phyloP scores from a whole-genome alignment of 805 yeast species.

The Zygosaccharomyces gambellarensis region DNA sequence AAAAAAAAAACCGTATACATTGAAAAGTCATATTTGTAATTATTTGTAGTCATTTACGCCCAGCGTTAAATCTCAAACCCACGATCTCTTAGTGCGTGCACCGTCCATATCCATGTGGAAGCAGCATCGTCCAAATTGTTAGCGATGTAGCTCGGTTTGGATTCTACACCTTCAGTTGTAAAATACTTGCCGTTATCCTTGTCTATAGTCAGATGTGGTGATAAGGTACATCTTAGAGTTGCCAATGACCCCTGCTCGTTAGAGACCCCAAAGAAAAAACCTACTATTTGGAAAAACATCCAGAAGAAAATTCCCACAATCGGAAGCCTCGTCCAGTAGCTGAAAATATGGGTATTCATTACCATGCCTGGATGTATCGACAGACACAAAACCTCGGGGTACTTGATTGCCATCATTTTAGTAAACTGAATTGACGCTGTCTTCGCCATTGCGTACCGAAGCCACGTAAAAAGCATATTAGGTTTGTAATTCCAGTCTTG shows the following conservation, averaged over 20 bases:
- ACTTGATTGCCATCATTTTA: conserved; percentile 55
- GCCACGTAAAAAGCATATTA: conserved; percentile 66
- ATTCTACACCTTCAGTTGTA: conserved; percentile 53
- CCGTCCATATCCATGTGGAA: conserved; percentile 77
- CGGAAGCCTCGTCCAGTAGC: conserved; percentile 75
- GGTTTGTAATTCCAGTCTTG: conserved; percentile 52
- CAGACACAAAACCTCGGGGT: conserved; percentile 59
- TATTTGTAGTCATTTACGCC: not conserved
- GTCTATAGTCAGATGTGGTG: conserved; percentile 44
- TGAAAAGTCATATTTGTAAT: not conserved
- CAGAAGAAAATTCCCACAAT: conserved; percentile 71
- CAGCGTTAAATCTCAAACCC: conserved; percentile 35
- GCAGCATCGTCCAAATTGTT: conserved; percentile 55
- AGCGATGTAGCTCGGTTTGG: conserved; percentile 56
- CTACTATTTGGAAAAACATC: conserved; percentile 65
- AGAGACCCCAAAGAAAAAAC: conserved; percentile 63
- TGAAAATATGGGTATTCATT: conserved; percentile 72
- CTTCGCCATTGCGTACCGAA: conserved; percentile 73
- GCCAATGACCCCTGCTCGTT: conserved; percentile 68
- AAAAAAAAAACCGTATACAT: not conserved
- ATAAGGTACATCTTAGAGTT: conserved; percentile 57
- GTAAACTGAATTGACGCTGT: conserved; percentile 72
- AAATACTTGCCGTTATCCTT: conserved; percentile 67
- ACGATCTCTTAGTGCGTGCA: conserved; percentile 51
- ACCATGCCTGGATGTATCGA: conserved; percentile 83